A percentile compares a stretch with the other conserved stretches of the same genome.
These are phyloP conservation scores for Fusarium veterinarium DNA, from an alignment of 2,329 filamentous ascomycete genomes.

Conservation along the genomic window DNA sequence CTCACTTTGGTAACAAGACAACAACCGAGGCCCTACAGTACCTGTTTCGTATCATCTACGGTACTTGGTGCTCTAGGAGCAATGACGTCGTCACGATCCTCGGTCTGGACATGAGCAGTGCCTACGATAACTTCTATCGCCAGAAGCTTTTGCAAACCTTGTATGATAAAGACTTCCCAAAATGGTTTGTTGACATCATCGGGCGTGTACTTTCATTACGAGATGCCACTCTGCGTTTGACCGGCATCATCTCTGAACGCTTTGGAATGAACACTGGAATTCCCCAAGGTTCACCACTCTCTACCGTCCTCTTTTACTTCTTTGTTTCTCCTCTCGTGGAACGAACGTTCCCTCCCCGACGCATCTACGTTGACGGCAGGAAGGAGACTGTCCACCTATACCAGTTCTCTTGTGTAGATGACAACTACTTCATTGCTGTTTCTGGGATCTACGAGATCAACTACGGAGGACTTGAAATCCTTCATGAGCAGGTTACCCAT, in stretches of 20 bases:
- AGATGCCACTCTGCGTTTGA: neutral
- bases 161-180: neutral
- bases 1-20: constrained; percentile 6
- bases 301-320: constrained; percentile 17
- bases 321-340: neutral
- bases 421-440: constrained; percentile 10
- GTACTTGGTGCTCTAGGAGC: neutral
- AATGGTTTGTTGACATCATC: constrained; percentile 5
- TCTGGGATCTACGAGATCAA: constrained; percentile 8
- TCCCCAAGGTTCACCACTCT: constrained; percentile 24
- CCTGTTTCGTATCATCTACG: constrained; percentile 1
- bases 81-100: neutral
- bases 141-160: constrained; percentile 2
- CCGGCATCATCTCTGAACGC: neutral
- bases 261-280: constrained; percentile 12
- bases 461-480: neutral
- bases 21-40: constrained; percentile 18
- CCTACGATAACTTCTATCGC: constrained; percentile 10
- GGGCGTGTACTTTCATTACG: constrained; percentile 11
- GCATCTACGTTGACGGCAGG: neutral
- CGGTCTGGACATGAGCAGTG: constrained; percentile 10
- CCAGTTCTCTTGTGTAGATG: constrained; percentile 12
- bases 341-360: neutral
- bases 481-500: neutral
- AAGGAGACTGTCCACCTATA: neutral